These are phyloP conservation scores for Yarrowia alimentaria DNA, from an alignment of 805 yeast species.

Conservation along the genomic window DNA sequence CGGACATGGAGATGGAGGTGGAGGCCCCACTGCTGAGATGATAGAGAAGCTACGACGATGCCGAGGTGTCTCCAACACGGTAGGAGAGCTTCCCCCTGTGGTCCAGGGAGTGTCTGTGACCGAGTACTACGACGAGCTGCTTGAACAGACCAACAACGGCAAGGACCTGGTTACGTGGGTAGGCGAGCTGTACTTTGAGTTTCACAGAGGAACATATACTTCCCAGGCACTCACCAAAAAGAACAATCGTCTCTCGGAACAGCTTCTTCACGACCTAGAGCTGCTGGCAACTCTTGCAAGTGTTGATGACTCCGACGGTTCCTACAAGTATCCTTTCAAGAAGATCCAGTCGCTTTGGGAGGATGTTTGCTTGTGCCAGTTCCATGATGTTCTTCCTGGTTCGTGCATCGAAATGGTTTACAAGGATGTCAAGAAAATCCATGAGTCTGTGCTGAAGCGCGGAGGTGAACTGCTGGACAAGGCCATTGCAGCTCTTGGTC, in stretches of 20 bases:
- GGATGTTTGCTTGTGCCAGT: conserved; percentile 83
- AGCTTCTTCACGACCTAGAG: conserved; percentile 81
- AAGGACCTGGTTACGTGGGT: conserved; percentile 75
- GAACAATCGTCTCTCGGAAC: conserved; percentile 73
- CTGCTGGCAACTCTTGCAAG: conserved; percentile 77
- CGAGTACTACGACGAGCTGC: conserved; percentile 69
- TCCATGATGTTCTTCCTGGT: conserved; percentile 98
- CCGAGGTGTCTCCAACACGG: conserved; percentile 79
- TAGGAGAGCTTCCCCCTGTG: conserved; percentile 77
- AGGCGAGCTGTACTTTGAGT: conserved; percentile 92
- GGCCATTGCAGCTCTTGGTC: conserved; percentile 49
- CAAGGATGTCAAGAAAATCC: conserved; percentile 81
- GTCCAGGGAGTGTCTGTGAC: conserved; percentile 76
- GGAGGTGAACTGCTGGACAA: conserved; percentile 54
- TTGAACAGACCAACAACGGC: conserved; percentile 64
- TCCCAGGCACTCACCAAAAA: conserved; percentile 85
- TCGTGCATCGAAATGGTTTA: conserved; percentile 93
- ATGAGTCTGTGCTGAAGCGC: no score
- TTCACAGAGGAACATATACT: conserved; percentile 96
- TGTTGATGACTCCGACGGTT: conserved; percentile 45
- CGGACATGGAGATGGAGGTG: conserved; percentile 98
- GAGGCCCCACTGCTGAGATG: conserved; percentile 95
- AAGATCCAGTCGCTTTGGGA: conserved; percentile 79
- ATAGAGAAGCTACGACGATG: conserved; percentile 87
- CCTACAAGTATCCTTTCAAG: conserved; percentile 68